Evolutionary conservation across 2,329 filamentous ascomycete genomes (phyloP).

Genomic region (Delphinella strobiligena): DNA sequence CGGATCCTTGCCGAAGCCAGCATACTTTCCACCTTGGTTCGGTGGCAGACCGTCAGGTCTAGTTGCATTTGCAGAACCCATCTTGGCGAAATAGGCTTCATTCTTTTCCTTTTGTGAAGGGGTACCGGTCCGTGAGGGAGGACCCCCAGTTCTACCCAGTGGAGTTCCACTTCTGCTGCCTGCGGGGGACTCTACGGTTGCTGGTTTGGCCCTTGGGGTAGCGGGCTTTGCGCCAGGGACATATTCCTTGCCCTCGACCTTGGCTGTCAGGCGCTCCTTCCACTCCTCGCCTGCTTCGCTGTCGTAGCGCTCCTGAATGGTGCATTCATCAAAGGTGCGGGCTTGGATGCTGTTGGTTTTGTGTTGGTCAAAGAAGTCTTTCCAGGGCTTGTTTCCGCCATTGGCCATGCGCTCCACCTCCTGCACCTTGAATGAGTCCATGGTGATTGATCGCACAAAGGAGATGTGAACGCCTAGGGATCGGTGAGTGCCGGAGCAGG

Average conservation of each 20-base stretch:
- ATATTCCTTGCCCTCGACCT: slow-evolving; percentile 80
- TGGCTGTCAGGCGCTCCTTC: slow-evolving; percentile 78
- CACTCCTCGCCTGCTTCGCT: slow-evolving; percentile 87
- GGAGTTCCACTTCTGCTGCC: slow-evolving; percentile 18
- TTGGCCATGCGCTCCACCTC: slow-evolving; percentile 91
- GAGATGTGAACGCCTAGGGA: slow-evolving; percentile 95
- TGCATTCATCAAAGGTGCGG: slow-evolving; percentile 66
- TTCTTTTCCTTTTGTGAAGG: slow-evolving; percentile 47
- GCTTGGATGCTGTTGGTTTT: slow-evolving; percentile 31
- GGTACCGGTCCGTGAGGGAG: slow-evolving; percentile 16
- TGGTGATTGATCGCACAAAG: slow-evolving; percentile 93
- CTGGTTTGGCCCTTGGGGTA: slow-evolving; percentile 13
- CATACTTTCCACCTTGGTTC: slow-evolving; percentile 84
- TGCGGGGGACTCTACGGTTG: slow-evolving; percentile 14
- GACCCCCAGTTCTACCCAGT: slow-evolving; percentile 5
- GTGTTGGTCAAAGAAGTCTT: slow-evolving; percentile 65
- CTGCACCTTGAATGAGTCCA: slow-evolving; percentile 92
- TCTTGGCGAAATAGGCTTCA: slow-evolving; percentile 78
- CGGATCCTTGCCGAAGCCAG: slow-evolving; percentile 75
- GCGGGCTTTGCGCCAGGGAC: slow-evolving; percentile 44
- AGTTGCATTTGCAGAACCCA: slow-evolving; percentile 72
- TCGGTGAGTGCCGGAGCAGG: slow-evolving; percentile 87
- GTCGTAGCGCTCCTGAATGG: slow-evolving; percentile 81
- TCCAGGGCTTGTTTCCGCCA: slow-evolving; percentile 82
- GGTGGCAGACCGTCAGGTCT: slow-evolving; percentile 66